phyloP scores from a whole-genome alignment of 2,329 filamentous ascomycete genomes.

The Fusarium sp. region DNA sequence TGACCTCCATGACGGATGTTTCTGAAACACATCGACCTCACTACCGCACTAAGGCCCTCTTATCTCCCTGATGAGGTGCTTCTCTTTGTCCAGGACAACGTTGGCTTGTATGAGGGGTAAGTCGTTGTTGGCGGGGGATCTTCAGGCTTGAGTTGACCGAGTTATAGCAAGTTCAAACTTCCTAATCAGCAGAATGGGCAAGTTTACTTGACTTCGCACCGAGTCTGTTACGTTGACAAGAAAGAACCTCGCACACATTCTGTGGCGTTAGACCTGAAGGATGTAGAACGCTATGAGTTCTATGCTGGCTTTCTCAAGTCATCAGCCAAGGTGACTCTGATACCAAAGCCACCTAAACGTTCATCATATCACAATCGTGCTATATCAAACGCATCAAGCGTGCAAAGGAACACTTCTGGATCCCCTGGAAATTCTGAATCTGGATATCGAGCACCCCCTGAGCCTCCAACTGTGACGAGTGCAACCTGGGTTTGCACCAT shows the following conservation, averaged over 20 bases:
- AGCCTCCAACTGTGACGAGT: conserved; percentile 63
- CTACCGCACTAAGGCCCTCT: conserved; percentile 92
- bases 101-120: conserved; percentile 97
- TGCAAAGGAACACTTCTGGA: conserved; percentile 60
- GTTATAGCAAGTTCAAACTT: conserved; percentile 88
- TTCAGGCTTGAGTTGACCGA: conserved; percentile 28
- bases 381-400: conserved; percentile 59
- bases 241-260: conserved; percentile 87
- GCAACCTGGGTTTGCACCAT: conserved; percentile 97
- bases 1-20: conserved; percentile 83
- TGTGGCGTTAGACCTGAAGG: conserved; percentile 86
- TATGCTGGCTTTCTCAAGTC: conserved; percentile 96
- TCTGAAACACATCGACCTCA: conserved; percentile 94
- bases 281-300: conserved; percentile 90
- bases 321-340: conserved; percentile 90
- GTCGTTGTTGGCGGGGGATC: conserved; percentile 49
- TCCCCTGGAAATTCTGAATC: conserved; percentile 62
- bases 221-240: conserved; percentile 94
- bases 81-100: conserved; percentile 96
- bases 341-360: conserved; percentile 82
- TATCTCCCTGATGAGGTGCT: conserved; percentile 94
- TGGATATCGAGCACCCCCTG: conserved; percentile 54
- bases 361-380: conserved; percentile 68
- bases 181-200: conserved; percentile 94
- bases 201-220: conserved; percentile 95